Conservation (phyloP, 371 early-diverging fungal species). For the Umbelopsis sp. region DNA sequence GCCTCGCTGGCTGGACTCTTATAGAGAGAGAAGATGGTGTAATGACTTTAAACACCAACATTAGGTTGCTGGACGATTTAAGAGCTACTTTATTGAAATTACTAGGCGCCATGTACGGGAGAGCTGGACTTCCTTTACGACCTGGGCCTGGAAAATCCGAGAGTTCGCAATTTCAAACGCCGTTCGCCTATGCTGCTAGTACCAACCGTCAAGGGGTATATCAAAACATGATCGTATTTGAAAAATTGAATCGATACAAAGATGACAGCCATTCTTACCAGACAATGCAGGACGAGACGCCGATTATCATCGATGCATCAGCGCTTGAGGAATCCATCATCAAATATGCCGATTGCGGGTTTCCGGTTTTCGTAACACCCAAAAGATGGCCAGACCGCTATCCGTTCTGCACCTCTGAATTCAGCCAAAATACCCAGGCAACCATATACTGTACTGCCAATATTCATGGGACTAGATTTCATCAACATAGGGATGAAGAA, state of each 20-base stretch:
- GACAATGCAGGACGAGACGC: background rate
- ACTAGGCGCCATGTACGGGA: conserved; percentile 9
- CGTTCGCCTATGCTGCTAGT: background rate
- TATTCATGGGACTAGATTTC: background rate
- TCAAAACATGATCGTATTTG: conserved; percentile 26
- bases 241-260: conserved; percentile 30
- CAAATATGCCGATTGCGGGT: conserved; percentile 36
- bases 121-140: conserved; percentile 25
- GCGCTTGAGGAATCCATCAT: background rate
- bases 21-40: conserved; percentile 27
- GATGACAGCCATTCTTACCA: background rate
- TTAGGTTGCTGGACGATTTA: conserved; percentile 32
- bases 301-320: background rate
- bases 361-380: conserved; percentile 31
- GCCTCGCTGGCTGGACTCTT: conserved; percentile 31
- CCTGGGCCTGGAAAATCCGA: background rate
- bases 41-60: conserved; percentile 33
- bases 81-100: conserved; percentile 24
- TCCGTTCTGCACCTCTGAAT: background rate
- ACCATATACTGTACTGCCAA: background rate
- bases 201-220: background rate
- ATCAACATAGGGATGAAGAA: background rate
- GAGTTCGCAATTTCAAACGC: background rate
- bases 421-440: background rate
- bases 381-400: background rate